Evolutionary conservation across 78 protist species (phyloP), one percentile per base, ranked within the genome.

Genomic region (Dictyostelium purpureum): DNA sequence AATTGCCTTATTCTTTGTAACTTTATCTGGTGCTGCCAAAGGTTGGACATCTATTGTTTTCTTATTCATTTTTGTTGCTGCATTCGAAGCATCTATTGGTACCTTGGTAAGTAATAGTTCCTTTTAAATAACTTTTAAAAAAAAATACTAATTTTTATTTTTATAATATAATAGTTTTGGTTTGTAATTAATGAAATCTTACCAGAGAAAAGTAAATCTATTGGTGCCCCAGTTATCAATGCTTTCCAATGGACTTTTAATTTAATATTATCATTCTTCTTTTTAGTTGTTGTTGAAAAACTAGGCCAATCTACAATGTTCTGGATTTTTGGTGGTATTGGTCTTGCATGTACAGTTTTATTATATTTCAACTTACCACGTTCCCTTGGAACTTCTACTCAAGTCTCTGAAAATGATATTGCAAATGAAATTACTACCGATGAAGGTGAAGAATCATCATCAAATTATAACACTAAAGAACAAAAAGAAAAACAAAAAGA

Each of bases 191-290:
- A 85, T 47, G 92, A 85, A 59, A 73, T 85, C 40, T 37, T 85
- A 6, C 81, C 76, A 40, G 92, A 85, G 2, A 82, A 85, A 56
- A 42, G 47, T 19, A 85, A 85, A 52, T 59, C 66, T 45, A 85
- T 85, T 73, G 92, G 92, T 61, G 82, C 92, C n/a, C 92, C 92
- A 6, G 65, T 85, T 19, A 85, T 85, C 33, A 73, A 42, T 73
- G 92, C 74, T 31, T 70, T 85, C 7, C 92, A 85, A 47, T 85
- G 92, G 92, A 28, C 61, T 19, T 85, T 73, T 47, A 85, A 85
- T 73, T 28, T 85, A 47, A 19, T 70, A 0, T 31, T 85, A 45
- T 45, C 82, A 24, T 85, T 85, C 40, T 26, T 73, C 28, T 85
- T 85, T 47, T 61, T 73, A 31, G 43, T 74, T 0, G 89, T 73